phyloP scores from a whole-genome alignment of 1,284 basidiomycete species.

The Stygiomarasmius scandens region DNA sequence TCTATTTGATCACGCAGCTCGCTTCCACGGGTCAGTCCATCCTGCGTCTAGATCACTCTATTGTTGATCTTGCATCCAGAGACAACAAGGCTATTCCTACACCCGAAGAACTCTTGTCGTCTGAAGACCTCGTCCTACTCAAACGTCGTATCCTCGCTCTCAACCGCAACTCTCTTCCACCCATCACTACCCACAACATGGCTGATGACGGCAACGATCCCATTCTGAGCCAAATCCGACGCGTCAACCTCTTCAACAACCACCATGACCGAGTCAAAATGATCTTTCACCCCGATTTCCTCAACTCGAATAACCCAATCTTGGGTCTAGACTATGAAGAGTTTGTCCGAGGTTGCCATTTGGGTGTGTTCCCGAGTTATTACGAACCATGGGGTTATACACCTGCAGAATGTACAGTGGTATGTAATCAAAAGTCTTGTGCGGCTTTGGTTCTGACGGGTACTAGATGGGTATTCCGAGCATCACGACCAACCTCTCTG shows the following conservation, averaged over 20 bases:
- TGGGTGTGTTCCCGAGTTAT: slow-evolving; percentile 98
- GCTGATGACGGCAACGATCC: slow-evolving; percentile 90
- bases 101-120: slow-evolving; percentile 79
- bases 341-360: slow-evolving; percentile 96
- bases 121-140: slow-evolving; percentile 93
- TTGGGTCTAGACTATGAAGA: slow-evolving; percentile 98
- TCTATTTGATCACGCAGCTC: slow-evolving; percentile 91
- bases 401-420: slow-evolving; percentile 84
- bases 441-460: slow-evolving; percentile 8
- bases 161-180: slow-evolving; percentile 91
- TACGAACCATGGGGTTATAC: slow-evolving; percentile 94
- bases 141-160: slow-evolving; percentile 97
- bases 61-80: slow-evolving; percentile 36
- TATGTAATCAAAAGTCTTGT: slow-evolving; percentile 37
- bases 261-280: slow-evolving; percentile 86
- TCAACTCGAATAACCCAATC: slow-evolving; percentile 97
- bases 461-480: slow-evolving; percentile 93
- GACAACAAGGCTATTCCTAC: slow-evolving; percentile 77
- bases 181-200: slow-evolving; percentile 98
- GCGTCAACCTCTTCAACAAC: slow-evolving; percentile 91
- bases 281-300: slow-evolving; percentile 98
- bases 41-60: background rate
- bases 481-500: slow-evolving; percentile 96
- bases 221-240: slow-evolving; percentile 92
- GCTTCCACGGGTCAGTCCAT: slow-evolving; percentile 78